A percentile compares a stretch with the other conserved stretches of the same genome.
Evolutionary conservation across 495 filamentous ascomycete genomes (phyloP).

Genomic region (Usnea hakonensis): DNA sequence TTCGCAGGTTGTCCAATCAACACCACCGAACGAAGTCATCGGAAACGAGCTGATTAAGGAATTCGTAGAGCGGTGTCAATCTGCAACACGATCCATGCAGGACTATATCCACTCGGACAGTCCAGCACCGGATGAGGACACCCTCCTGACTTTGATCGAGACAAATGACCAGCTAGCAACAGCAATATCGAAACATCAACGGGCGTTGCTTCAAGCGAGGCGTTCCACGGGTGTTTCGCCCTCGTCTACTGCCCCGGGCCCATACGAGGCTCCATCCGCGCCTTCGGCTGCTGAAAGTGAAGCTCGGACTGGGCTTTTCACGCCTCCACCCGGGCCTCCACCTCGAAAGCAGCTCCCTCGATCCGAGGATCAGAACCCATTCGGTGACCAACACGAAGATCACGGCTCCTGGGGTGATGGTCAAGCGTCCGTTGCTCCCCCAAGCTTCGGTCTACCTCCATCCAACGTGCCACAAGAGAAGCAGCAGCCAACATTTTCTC

Average conservation of each 20-base stretch:
- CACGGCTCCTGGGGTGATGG: not conserved
- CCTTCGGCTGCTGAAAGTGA: not conserved
- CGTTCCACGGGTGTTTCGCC: slow-evolving; percentile 6
- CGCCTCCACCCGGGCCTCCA: slow-evolving; percentile 10
- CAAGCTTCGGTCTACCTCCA: slow-evolving; percentile 15
- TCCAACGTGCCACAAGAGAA: not conserved
- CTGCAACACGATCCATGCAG: slow-evolving; percentile 70
- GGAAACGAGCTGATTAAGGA: slow-evolving; percentile 82
- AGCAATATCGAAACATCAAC: slow-evolving; percentile 70
- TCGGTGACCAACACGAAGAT: slow-evolving; percentile 16
- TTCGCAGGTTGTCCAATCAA: slow-evolving; percentile 77
- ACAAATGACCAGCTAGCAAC: slow-evolving; percentile 82
- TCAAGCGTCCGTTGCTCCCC: slow-evolving; percentile 5
- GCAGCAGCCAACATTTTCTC: slow-evolving; percentile 3
- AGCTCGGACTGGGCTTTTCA: not conserved
- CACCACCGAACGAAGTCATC: slow-evolving; percentile 65
- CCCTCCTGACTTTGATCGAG: slow-evolving; percentile 85
- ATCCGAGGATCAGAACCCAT: slow-evolving; percentile 15
- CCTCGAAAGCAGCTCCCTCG: not conserved
- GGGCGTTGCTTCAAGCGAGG: slow-evolving; percentile 68
- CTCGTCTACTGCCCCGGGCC: not conserved
- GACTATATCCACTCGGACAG: slow-evolving; percentile 71
- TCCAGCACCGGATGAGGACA: slow-evolving; percentile 83
- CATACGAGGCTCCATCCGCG: slow-evolving; percentile 8
- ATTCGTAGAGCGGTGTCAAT: slow-evolving; percentile 79